These are phyloP conservation scores for Boletus albobrunnescens DNA, from an alignment of 1,284 basidiomycete species.

Conservation along the genomic window DNA sequence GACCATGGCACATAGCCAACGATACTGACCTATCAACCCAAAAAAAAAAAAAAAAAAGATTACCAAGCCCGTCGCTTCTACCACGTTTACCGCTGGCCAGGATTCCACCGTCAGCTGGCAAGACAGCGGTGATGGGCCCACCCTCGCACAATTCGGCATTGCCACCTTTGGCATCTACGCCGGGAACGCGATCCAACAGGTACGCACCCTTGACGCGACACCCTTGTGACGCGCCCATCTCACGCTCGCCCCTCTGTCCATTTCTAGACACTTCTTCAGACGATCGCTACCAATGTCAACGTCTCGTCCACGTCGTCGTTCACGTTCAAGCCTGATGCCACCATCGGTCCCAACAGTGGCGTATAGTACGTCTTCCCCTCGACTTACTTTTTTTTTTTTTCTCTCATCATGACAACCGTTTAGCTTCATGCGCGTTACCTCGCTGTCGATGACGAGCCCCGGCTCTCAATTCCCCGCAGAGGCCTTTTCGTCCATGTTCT, in stretches of 20 bases:
- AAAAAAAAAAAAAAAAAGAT: constrained; percentile 50
- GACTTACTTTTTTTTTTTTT: background rate
- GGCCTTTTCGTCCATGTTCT: constrained; percentile 81
- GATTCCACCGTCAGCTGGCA: constrained; percentile 61
- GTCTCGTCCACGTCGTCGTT: constrained; percentile 53
- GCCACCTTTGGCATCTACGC: constrained; percentile 66
- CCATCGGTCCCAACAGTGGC: constrained; percentile 56
- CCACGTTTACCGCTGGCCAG: constrained; percentile 58
- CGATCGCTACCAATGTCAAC: constrained; percentile 53
- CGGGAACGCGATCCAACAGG: constrained; percentile 61
- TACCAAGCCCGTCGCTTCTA: constrained; percentile 54
- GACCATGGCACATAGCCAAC: background rate
- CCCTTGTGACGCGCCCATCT: background rate
- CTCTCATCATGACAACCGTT: background rate
- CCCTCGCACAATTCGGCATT: constrained; percentile 56
- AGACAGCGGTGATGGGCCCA: constrained; percentile 55
- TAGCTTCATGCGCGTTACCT: constrained; percentile 72
- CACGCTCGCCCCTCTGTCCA: no score
- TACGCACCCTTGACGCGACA: constrained; percentile 21
- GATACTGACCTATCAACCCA: background rate
- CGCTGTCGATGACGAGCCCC: constrained; percentile 49
- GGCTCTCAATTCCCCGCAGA: constrained; percentile 53
- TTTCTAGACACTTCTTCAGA: constrained; percentile 61
- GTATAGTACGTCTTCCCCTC: constrained; percentile 48
- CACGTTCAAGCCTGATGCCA: constrained; percentile 55